Base-by-base conservation (phyloP, 129 eudicot genomes). In the Arctium lappa region DNA sequence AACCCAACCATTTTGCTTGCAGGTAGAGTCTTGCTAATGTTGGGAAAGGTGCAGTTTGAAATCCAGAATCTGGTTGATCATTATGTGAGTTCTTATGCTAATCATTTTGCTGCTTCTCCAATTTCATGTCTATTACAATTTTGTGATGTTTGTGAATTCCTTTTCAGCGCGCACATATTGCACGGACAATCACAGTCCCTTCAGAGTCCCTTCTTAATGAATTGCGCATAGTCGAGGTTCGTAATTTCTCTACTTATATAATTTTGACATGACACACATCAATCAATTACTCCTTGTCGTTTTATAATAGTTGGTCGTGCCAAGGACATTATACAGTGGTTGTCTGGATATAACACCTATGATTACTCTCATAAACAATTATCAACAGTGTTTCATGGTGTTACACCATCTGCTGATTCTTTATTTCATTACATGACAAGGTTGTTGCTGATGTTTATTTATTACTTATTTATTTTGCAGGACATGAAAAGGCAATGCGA, bases 191-290 rank as follows among this genome's bases (percentile, higher is more conserved):
- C 74, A 89, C 98, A 78, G 82, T 90, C 73, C 98, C 98, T 37
- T 94, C 98, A 36, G 98, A 92, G 88, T 94, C 98, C 81, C 95
- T 94, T 88, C 91, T 94, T 6, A 90, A 92, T 85, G 98, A 94
- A 86, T 89, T 94, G 72, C 98, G 87, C 34, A 83, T 87, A 60
- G 97, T 94, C 60, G 98, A 94, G 98, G 98, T 94, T 56, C 44
- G 92, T 68, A n/a, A 8, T 69, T 72, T 8, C 10, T 62, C 80
- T 8, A 46, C 38, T 18, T 72, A n/a, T 65, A 6, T 27, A 53
- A 53, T 53, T 53, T 53, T 53, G 27, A 53, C 22, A 15, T 16
- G 65, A 11, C 56, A 11, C 56, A 53, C 65, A 53, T 53, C 69
- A 65, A 22, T 65, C 69, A 18, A 5, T 63, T 22, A 63, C 69